These are phyloP conservation scores for Fusarium sp. DNA, from an alignment of 2,329 filamentous ascomycete species.

Conservation along the genomic window DNA sequence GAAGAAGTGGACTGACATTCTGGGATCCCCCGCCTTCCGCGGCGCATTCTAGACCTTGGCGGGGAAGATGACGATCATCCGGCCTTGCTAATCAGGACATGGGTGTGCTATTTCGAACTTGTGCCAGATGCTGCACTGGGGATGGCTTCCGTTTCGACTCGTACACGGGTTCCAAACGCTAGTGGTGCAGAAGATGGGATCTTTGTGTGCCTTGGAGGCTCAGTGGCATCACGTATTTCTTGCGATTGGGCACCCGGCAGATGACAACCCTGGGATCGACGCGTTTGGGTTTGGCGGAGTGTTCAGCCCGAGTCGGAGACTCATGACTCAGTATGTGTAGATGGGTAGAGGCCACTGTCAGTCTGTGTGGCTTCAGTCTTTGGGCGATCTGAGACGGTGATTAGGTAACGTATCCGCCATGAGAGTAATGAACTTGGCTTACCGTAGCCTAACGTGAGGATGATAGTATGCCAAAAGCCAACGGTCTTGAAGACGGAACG, in stretches of 20 bases:
- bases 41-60: not conserved
- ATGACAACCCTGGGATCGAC: not conserved
- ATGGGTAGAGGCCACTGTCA: not conserved
- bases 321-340: not conserved
- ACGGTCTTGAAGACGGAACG: not conserved
- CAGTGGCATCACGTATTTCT: not conserved
- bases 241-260: not conserved
- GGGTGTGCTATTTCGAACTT: not conserved
- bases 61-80: not conserved
- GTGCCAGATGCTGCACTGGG: not conserved
- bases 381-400: not conserved
- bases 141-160: not conserved
- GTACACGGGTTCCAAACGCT: not conserved
- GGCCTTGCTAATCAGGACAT: not conserved
- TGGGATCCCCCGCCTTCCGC: not conserved
- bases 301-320: not conserved
- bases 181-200: not conserved
- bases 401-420: not conserved
- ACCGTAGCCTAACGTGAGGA: not conserved
- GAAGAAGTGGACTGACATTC: not conserved
- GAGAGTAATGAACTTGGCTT: not conserved
- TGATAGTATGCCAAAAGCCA: not conserved
- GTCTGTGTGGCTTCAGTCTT: not conserved
- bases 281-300: not conserved
- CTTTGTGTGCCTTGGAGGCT: not conserved